Conservation (phyloP, 768 basidiomycete genomes). For the Phylloporus scabripes region DNA sequence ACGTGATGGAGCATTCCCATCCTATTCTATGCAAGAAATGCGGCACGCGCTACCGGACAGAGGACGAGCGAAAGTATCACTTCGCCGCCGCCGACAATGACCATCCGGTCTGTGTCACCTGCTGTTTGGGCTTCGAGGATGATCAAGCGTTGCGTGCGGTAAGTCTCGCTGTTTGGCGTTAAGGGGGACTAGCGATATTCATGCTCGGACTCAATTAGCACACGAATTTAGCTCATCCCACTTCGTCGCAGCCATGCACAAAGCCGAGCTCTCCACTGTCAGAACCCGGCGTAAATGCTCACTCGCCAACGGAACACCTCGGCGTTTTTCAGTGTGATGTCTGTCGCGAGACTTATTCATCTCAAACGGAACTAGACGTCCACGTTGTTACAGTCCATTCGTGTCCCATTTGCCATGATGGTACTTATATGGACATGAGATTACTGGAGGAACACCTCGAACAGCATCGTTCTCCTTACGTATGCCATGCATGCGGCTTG, state of each 20-base stretch:
- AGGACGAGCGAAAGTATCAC: conserved; percentile 36
- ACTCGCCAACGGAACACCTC: neutral
- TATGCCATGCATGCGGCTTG: conserved; percentile 20
- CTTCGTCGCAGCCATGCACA: conserved; percentile 12
- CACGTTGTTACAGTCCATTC: conserved; percentile 29
- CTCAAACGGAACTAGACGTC: conserved; percentile 26
- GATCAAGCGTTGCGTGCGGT: conserved; percentile 28
- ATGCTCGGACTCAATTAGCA: conserved; percentile 16
- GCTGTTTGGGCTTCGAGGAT: conserved; percentile 34
- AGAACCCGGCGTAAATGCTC: conserved; percentile 6
- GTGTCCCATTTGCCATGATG: conserved; percentile 30
- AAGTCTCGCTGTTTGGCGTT: conserved; percentile 11
- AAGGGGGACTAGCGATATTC: conserved; percentile 3
- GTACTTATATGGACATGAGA: conserved; percentile 23
- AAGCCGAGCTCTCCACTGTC: conserved; percentile 8
- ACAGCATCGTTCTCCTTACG: conserved; percentile 25
- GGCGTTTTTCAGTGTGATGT: conserved; percentile 17
- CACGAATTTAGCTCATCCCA: conserved; percentile 8
- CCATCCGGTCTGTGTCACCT: conserved; percentile 35
- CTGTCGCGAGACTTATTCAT: conserved; percentile 20
- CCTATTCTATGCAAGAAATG: conserved; percentile 26
- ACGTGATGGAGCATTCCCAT: conserved; percentile 25
- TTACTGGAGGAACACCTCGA: conserved; percentile 27
- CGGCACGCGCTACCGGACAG: conserved; percentile 29
- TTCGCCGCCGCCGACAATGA: conserved; percentile 32